phyloP scores from a whole-genome alignment of 441 rosid species.

The Isatis lusitanica region DNA sequence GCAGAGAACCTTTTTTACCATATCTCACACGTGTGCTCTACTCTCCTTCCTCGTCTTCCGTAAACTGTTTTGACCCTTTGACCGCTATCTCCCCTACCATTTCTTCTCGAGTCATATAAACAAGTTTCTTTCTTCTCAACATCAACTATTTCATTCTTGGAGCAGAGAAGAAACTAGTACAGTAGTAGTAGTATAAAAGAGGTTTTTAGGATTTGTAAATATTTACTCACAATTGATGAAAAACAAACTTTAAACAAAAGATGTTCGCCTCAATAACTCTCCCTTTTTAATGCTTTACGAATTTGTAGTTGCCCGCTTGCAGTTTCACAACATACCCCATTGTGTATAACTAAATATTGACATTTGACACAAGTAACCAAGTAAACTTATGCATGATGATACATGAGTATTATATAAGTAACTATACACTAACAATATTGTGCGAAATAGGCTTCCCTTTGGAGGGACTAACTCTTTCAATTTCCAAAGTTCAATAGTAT shows the following conservation, averaged over 20 bases:
- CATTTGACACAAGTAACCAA: neutral
- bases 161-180: too few species aligned
- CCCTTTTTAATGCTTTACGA: neutral
- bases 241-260: neutral
- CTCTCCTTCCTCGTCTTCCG: constrained; percentile 17
- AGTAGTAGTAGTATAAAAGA: too few species aligned
- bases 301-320: neutral
- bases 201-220: neutral
- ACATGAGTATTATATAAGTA: too few species aligned
- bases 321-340: neutral
- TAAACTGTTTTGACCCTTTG: constrained; percentile 4
- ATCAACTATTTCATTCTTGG: too few species aligned
- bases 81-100: too few species aligned
- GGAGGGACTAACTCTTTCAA: neutral
- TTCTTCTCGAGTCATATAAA: too few species aligned
- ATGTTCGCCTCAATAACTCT: neutral
- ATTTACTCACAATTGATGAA: neutral
- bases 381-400: neutral
- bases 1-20: constrained; percentile 28
- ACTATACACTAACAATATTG: neutral
- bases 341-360: neutral
- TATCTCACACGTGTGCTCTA: constrained; percentile 27
- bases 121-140: too few species aligned
- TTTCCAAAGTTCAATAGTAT: neutral
- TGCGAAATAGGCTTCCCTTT: neutral